Evolutionary conservation across 805 yeast species (phyloP).

Genomic region (Schwanniomyces yamadae): DNA sequence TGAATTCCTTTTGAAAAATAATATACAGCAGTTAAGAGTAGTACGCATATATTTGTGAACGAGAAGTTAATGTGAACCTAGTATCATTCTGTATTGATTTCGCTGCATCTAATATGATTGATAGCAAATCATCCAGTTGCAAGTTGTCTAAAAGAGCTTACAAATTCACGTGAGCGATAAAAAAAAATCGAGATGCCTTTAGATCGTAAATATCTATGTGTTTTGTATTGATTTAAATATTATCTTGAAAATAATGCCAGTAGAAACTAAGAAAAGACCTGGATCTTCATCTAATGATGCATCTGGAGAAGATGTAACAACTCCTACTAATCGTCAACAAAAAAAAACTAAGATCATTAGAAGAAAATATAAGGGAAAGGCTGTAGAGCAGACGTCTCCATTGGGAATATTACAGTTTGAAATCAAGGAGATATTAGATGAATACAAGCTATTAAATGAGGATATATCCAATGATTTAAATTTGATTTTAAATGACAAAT

Average conservation of each 20-base stretch:
- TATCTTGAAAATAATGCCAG: background rate
- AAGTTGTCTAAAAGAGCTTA: too few species aligned
- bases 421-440: conserved; percentile 55
- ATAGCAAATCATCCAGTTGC: too few species aligned
- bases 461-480: conserved; percentile 65
- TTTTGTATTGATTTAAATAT: too few species aligned
- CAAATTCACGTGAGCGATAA: background rate
- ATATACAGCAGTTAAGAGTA: too few species aligned
- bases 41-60: too few species aligned
- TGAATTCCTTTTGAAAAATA: too few species aligned
- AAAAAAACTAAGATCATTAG: conserved; percentile 26
- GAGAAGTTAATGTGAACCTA: too few species aligned
- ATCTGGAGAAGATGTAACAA: too few species aligned
- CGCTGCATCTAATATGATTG: too few species aligned
- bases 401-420: conserved; percentile 76
- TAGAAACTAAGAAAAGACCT: conserved; percentile 11
- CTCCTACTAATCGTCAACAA: too few species aligned
- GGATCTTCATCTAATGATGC: too few species aligned
- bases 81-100: too few species aligned
- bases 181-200: conserved; percentile 2
- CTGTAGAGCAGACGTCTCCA: conserved; percentile 74
- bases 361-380: conserved; percentile 60
- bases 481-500: conserved; percentile 59
- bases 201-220: background rate
- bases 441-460: conserved; percentile 41